A percentile compares a stretch with the other conserved stretches of the same genome.
Evolutionary conservation across 1,284 basidiomycete species (phyloP).

Genomic region (Peniophora sp.): DNA sequence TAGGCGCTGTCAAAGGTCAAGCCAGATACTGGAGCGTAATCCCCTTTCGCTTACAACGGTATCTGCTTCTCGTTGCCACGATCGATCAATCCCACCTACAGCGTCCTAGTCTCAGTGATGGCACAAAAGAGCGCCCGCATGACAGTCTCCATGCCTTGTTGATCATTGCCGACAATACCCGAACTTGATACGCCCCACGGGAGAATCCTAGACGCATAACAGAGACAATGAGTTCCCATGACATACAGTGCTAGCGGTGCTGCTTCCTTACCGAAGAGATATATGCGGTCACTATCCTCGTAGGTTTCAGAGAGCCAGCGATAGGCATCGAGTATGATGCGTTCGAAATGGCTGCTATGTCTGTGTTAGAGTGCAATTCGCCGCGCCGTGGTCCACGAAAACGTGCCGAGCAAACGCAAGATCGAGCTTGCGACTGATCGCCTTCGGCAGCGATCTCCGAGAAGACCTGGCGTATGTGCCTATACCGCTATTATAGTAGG

Average conservation of each 20-base stretch:
- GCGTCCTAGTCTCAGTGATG: no score
- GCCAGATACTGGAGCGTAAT: no score
- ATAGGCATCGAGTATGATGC: slow-evolving; percentile 4
- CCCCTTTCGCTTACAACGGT: slow-evolving; percentile 21
- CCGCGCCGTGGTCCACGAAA: no score
- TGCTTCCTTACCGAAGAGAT: slow-evolving; percentile 4
- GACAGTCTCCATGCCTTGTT: slow-evolving; percentile 19
- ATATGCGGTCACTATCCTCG: slow-evolving; percentile 4
- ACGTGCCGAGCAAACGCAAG: slow-evolving; percentile 3
- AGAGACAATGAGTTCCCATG: not conserved
- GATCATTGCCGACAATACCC: slow-evolving; percentile 34
- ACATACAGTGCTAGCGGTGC: not conserved
- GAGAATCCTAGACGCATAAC: slow-evolving; percentile 30
- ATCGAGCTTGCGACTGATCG: not conserved
- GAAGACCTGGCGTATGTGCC: slow-evolving; percentile 34
- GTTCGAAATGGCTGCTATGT: slow-evolving; percentile 5
- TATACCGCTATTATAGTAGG: slow-evolving; percentile 16
- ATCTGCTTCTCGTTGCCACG: slow-evolving; percentile 27
- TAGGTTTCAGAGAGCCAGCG: slow-evolving; percentile 7
- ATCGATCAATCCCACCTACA: slow-evolving; percentile 24
- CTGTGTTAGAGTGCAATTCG: no score
- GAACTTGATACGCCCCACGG: slow-evolving; percentile 37
- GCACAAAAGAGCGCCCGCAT: not conserved
- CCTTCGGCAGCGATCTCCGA: slow-evolving; percentile 25
- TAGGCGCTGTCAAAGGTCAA: slow-evolving; percentile 24